These are phyloP conservation scores for Saxispiralis lemnorum DNA, from an alignment of 495 filamentous ascomycete genomes.

Conservation along the genomic window DNA sequence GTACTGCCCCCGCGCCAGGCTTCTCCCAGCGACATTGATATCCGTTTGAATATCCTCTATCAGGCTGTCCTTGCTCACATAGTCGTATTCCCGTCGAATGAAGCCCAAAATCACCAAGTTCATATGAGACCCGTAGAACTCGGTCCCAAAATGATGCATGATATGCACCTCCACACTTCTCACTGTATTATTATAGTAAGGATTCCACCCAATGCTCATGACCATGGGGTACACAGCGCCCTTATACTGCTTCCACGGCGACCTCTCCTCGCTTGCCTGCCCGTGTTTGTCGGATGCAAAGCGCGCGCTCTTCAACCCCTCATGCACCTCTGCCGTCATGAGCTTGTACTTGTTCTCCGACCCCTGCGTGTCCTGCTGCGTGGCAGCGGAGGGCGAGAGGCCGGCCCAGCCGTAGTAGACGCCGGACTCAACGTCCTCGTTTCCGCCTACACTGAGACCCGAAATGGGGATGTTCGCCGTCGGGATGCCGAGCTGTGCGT, in stretches of 20 bases:
- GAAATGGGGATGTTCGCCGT: constrained; percentile 90
- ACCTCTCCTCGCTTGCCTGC: background rate
- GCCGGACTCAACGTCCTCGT: constrained; percentile 51
- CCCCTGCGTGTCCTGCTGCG: constrained; percentile 4
- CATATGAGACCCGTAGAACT: constrained; percentile 75
- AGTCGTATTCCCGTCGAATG: constrained; percentile 79
- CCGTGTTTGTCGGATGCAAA: background rate
- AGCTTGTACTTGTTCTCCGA: constrained; percentile 1
- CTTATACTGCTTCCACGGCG: background rate
- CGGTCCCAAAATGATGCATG: constrained; percentile 48
- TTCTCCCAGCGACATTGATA: constrained; percentile 62
- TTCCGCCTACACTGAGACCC: constrained; percentile 46
- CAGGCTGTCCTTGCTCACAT: constrained; percentile 61
- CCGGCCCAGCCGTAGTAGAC: constrained; percentile 87
- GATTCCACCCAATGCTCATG: constrained; percentile 90
- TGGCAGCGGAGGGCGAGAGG: constrained; percentile 22
- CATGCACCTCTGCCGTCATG: background rate
- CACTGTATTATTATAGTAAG: constrained; percentile 75
- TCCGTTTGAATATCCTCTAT: constrained; percentile 77
- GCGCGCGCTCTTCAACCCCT: background rate
- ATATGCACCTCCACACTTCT: constrained; percentile 85
- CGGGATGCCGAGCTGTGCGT: constrained; percentile 63
- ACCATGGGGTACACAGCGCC: constrained; percentile 62
- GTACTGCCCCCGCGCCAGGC: constrained; percentile 56
- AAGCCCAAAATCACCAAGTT: constrained; percentile 67